phyloP scores from a whole-genome alignment of 2,329 filamentous ascomycete genomes.

The Corynespora cassiicola region DNA sequence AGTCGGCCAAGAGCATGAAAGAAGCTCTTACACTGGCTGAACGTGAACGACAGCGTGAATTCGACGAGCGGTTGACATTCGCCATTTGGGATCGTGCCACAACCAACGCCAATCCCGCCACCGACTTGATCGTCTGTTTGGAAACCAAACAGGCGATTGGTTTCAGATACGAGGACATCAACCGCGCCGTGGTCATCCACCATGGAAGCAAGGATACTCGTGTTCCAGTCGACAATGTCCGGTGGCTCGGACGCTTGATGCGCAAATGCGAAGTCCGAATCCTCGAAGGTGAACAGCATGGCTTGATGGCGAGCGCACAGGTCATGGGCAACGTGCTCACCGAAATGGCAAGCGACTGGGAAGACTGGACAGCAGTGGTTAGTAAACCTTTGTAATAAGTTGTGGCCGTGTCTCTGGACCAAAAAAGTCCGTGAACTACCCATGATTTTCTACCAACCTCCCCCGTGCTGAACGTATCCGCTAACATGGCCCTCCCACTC shows the following conservation, averaged over 20 bases:
- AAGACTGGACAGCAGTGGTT: conserved; percentile 47
- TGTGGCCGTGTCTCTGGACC: no score
- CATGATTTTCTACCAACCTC: no score
- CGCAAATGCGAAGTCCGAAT: conserved; percentile 89
- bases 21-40: conserved; percentile 70
- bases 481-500: no score
- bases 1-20: conserved; percentile 32
- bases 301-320: conserved; percentile 89
- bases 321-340: conserved; percentile 96
- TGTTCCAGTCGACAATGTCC: conserved; percentile 92
- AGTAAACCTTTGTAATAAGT: no score
- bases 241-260: conserved; percentile 95
- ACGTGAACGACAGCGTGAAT: conserved; percentile 74
- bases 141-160: conserved; percentile 91
- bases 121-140: conserved; percentile 89
- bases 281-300: conserved; percentile 90
- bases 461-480: no score
- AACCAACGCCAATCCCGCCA: conserved; percentile 88
- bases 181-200: conserved; percentile 87
- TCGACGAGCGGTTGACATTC: conserved; percentile 86
- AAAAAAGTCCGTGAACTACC: no score
- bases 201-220: conserved; percentile 90
- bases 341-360: conserved; percentile 92
- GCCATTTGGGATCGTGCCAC: conserved; percentile 95
- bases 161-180: conserved; percentile 97